Evolutionary conservation across 371 early-diverging fungal genomes (phyloP).

Genomic region (Rhizopus sp.): DNA sequence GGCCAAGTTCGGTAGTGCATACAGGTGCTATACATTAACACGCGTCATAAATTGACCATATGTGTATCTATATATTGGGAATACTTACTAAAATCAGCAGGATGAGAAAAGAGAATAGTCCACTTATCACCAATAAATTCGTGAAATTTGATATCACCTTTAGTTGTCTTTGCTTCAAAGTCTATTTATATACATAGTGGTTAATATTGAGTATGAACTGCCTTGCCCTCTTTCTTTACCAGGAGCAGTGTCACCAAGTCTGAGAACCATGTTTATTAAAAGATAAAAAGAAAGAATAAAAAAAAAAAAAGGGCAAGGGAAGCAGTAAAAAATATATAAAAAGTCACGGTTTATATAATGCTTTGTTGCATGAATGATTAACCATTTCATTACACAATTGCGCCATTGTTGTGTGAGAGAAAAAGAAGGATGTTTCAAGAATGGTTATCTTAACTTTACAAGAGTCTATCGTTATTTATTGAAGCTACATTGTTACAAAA

Average conservation of each 20-base stretch:
- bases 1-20: slow-evolving; percentile 95
- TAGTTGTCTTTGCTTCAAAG: slow-evolving; percentile 85
- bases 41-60: neutral
- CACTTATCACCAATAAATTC: slow-evolving; percentile 83
- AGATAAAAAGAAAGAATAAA: slow-evolving; percentile 12
- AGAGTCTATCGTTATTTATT: too few species aligned
- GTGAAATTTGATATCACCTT: slow-evolving; percentile 90
- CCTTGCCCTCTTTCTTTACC: slow-evolving; percentile 29
- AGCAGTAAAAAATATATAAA: slow-evolving; percentile 1
- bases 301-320: slow-evolving; percentile 6
- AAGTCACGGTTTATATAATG: too few species aligned
- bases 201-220: neutral
- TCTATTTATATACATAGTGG: slow-evolving; percentile 35
- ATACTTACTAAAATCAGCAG: slow-evolving; percentile 87
- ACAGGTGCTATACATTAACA: slow-evolving; percentile 68
- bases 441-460: too few species aligned
- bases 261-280: slow-evolving; percentile 48
- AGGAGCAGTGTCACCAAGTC: slow-evolving; percentile 67
- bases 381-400: too few species aligned
- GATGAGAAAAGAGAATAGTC: slow-evolving; percentile 95
- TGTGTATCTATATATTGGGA: neutral
- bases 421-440: too few species aligned
- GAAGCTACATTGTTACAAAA: too few species aligned
- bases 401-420: too few species aligned
- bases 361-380: too few species aligned